Evolutionary conservation across 139 green algal species (phyloP).

Genomic region (Ostreobium quekettii): DNA sequence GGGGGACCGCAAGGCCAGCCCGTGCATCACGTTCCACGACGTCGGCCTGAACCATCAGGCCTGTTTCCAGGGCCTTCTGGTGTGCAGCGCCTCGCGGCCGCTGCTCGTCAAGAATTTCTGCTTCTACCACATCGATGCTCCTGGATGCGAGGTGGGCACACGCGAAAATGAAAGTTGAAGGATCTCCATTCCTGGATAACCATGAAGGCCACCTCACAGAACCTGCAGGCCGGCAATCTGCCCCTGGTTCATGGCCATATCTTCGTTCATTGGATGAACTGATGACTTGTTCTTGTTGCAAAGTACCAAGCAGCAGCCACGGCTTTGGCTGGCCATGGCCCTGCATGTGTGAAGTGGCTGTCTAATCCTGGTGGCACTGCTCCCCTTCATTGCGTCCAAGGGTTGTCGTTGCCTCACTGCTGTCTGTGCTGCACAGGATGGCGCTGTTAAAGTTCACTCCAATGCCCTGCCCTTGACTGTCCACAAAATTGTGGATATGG

Average conservation of each 20-base stretch:
- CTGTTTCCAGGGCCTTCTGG: conserved; percentile 36
- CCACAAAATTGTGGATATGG: conserved; percentile 16
- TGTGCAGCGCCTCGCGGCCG: conserved; percentile 15
- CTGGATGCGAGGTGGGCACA: conserved; percentile 29
- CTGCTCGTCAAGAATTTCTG: conserved; percentile 35
- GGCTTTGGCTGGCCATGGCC: background rate
- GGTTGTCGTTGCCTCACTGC: too few relatives aligned
- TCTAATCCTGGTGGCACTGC: background rate
- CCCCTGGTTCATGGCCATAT: background rate
- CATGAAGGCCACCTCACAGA: too few relatives aligned
- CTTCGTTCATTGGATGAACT: background rate
- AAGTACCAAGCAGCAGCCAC: background rate
- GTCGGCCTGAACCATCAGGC: conserved; percentile 36
- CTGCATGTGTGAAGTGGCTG: background rate
- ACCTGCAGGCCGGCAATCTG: too few relatives aligned
- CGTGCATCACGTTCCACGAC: conserved; percentile 37
- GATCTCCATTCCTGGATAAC: background rate
- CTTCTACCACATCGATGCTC: conserved; percentile 34
- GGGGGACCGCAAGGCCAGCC: conserved; percentile 23
- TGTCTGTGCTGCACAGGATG: conserved; percentile 2
- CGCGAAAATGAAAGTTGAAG: background rate
- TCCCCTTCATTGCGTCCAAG: too few relatives aligned
- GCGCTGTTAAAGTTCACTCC: background rate
- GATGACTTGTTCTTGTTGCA: too few relatives aligned
- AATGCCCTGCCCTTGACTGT: conserved; percentile 25